These are phyloP conservation scores for Hyphopichia fennica DNA, from an alignment of 1,139 yeast genomes.

Conservation along the genomic window DNA sequence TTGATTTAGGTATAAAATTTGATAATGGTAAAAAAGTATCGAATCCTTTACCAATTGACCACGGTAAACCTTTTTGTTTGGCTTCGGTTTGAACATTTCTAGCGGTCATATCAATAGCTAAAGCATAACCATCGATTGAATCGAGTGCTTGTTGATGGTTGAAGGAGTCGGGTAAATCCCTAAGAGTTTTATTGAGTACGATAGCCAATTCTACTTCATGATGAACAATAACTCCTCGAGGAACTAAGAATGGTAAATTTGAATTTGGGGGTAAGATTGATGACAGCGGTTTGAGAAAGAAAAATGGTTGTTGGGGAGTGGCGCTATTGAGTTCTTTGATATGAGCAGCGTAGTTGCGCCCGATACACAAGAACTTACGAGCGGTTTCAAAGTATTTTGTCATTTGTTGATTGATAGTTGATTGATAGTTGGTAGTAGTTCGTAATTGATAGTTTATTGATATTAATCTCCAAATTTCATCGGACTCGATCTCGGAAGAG, in stretches of 20 bases:
- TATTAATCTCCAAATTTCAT: too few species aligned
- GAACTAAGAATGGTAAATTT: conserved; percentile 85
- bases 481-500: too few species aligned
- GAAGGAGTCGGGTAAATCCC: conserved; percentile 61
- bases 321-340: conserved; percentile 83
- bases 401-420: not conserved
- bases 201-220: conserved; percentile 93
- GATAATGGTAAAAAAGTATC: conserved; percentile 92
- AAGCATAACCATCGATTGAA: conserved; percentile 78
- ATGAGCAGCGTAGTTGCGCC: conserved; percentile 95
- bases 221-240: conserved; percentile 79
- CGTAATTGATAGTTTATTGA: too few species aligned
- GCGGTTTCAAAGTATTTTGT: conserved; percentile 59
- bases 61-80: conserved; percentile 89
- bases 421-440: too few species aligned
- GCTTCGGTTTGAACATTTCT: conserved; percentile 96
- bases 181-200: conserved; percentile 62
- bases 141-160: conserved; percentile 69
- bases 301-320: conserved; percentile 82
- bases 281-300: conserved; percentile 83
- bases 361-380: conserved; percentile 86
- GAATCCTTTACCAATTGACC: conserved; percentile 96
- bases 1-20: conserved; percentile 60
- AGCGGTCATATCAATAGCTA: conserved; percentile 93
- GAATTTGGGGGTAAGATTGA: conserved; percentile 58